Evolutionary conservation across 164 flowering plant species (phyloP).

Genomic region (Protea cynaroides): DNA sequence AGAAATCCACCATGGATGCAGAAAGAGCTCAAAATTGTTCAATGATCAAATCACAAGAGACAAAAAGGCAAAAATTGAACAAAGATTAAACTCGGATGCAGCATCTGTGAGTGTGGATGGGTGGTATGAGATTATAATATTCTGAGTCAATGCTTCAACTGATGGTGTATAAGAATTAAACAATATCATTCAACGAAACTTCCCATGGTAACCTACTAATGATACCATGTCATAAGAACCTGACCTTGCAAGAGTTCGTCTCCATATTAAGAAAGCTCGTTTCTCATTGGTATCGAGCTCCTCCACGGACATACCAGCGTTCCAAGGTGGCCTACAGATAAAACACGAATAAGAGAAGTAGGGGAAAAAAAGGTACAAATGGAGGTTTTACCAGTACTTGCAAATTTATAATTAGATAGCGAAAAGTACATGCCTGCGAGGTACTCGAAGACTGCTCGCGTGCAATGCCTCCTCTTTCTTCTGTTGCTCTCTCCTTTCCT

Average conservation of each 20-base stretch:
- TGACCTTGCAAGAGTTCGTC: conserved; percentile 82
- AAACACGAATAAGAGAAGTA: background rate
- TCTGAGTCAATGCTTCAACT: too few species aligned
- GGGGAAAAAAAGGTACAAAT: too few species aligned
- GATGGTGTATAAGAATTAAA: too few species aligned
- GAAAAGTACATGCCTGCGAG: conserved; percentile 55
- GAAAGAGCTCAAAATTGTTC: too few species aligned
- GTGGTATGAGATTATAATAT: too few species aligned
- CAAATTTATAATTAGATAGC: background rate
- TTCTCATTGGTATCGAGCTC: conserved; percentile 79
- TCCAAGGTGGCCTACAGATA: conserved; percentile 82
- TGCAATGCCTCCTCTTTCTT: conserved; percentile 74
- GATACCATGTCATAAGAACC: background rate
- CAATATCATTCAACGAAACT: too few species aligned
- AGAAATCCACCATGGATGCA: too few species aligned
- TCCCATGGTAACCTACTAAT: too few species aligned
- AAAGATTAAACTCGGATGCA: background rate
- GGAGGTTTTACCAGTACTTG: too few species aligned
- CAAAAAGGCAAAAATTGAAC: background rate
- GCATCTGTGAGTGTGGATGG: too few species aligned
- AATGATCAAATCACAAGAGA: too few species aligned
- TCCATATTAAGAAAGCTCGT: conserved; percentile 77
- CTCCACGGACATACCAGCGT: conserved; percentile 63
- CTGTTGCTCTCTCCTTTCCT: conserved; percentile 61
- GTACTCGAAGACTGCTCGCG: conserved; percentile 76